phyloP scores from a whole-genome alignment of 2,329 filamentous ascomycete species.

The Conoideocrella luteorostrata region DNA sequence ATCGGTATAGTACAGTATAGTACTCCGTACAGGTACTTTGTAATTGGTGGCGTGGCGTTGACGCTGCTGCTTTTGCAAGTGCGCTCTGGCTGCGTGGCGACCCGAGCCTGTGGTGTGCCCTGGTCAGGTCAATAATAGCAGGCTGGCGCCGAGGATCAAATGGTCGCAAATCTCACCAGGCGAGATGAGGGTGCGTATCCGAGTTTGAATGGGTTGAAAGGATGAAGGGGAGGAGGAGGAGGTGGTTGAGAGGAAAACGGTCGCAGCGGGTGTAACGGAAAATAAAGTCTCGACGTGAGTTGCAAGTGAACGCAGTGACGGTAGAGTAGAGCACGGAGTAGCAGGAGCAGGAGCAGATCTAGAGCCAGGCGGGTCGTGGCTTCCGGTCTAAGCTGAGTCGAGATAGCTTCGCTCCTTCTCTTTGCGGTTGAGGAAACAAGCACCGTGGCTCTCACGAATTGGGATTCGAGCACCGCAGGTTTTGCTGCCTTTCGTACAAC shows the following conservation, averaged over 20 bases:
- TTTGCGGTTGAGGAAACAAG: background rate
- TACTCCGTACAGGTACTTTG: no score
- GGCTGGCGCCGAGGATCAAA: background rate
- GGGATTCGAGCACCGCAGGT: background rate
- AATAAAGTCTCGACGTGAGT: slow-evolving; percentile 4
- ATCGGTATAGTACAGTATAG: background rate
- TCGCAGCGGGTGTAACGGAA: slow-evolving; percentile 4
- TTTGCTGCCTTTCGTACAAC: no score
- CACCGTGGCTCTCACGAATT: no score
- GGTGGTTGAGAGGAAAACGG: background rate
- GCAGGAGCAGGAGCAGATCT: slow-evolving; percentile 3
- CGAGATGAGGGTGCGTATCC: background rate
- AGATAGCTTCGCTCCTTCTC: slow-evolving; percentile 1
- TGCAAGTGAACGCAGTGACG: background rate
- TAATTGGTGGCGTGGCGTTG: slow-evolving; percentile 6
- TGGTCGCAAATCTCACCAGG: background rate
- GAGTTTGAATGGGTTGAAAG: background rate
- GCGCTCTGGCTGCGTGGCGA: background rate
- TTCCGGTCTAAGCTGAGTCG: slow-evolving; percentile 4
- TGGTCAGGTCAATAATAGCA: background rate
- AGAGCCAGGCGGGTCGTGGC: slow-evolving; percentile 9
- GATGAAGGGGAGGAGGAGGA: background rate
- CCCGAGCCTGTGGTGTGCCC: background rate
- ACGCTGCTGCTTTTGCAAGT: slow-evolving; percentile 4
- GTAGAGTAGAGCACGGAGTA: no score